These are phyloP conservation scores for Phytophthora europaea DNA, from an alignment of 352 stramenopile species.

Conservation along the genomic window DNA sequence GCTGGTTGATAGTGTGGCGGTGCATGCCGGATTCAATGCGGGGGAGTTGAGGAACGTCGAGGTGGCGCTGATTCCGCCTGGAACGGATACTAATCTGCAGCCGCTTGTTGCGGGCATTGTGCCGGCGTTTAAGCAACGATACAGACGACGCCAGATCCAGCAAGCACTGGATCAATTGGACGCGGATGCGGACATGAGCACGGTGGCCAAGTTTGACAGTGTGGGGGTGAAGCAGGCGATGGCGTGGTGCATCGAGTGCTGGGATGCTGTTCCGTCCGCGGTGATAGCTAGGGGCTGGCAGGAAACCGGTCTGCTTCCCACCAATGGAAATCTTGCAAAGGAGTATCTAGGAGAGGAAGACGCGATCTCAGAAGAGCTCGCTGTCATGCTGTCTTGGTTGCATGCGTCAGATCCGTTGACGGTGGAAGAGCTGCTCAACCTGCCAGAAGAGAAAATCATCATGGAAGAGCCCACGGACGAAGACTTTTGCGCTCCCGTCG, in stretches of 20 bases:
- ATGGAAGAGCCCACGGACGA: slow-evolving; percentile 41
- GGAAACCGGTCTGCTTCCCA: slow-evolving; percentile 22
- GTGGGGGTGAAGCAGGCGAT: slow-evolving; percentile 35
- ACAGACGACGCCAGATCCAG: slow-evolving; percentile 42
- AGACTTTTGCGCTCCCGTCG: slow-evolving; percentile 36
- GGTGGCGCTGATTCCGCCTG: slow-evolving; percentile 31
- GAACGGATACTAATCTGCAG: slow-evolving; percentile 24
- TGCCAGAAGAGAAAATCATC: slow-evolving; percentile 38
- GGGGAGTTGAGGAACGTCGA: slow-evolving; percentile 36
- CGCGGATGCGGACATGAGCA: slow-evolving; percentile 27
- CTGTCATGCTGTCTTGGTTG: slow-evolving; percentile 37
- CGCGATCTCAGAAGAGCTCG: slow-evolving; percentile 31
- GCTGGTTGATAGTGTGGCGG: slow-evolving; percentile 35
- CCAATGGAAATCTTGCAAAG: background rate
- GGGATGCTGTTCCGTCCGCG: slow-evolving; percentile 28
- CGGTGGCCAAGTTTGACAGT: slow-evolving; percentile 27
- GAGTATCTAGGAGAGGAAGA: slow-evolving; percentile 20
- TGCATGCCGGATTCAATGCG: slow-evolving; percentile 34
- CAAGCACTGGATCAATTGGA: slow-evolving; percentile 36
- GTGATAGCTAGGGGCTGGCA: slow-evolving; percentile 31
- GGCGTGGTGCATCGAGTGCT: slow-evolving; percentile 36
- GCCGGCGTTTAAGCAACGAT: slow-evolving; percentile 37
- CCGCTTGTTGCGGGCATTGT: slow-evolving; percentile 38
- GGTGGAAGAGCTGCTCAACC: slow-evolving; percentile 36
- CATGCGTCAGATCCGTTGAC: slow-evolving; percentile 20